Evolutionary conservation across 2,329 filamentous ascomycete species (phyloP).

Genomic region (Coleophoma cylindrospora): DNA sequence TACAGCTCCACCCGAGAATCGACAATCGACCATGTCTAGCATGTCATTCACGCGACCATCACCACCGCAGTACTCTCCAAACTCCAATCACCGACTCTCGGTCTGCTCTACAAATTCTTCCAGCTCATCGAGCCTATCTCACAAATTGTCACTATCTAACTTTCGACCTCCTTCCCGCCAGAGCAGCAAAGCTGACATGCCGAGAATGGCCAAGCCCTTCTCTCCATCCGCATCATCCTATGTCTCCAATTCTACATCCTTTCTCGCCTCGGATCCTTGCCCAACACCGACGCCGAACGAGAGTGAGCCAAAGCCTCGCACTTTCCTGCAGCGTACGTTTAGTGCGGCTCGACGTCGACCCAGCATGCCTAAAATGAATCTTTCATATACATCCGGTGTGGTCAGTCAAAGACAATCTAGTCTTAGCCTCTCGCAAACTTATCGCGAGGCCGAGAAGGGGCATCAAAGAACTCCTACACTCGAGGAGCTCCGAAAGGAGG

Average conservation of each 20-base stretch:
- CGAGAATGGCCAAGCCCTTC: neutral
- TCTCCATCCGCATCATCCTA: neutral
- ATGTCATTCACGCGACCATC: neutral
- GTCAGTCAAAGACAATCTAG: neutral
- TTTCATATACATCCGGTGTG: constrained; percentile 6
- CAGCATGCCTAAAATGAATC: constrained; percentile 13
- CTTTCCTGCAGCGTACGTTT: constrained; percentile 9
- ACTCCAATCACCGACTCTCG: neutral
- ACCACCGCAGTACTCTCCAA: neutral
- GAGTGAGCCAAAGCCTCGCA: neutral
- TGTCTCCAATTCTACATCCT: neutral
- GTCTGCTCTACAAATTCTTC: neutral
- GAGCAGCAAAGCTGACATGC: neutral
- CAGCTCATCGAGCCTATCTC: neutral
- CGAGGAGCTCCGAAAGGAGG: neutral
- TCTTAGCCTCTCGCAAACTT: neutral
- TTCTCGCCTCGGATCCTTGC: constrained; percentile 1
- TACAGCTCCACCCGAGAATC: neutral
- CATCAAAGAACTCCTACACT: neutral
- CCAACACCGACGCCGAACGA: neutral
- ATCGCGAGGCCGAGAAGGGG: neutral
- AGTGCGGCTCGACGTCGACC: constrained; percentile 13
- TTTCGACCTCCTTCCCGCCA: neutral
- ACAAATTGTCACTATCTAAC: neutral
- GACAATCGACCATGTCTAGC: neutral